Base-by-base conservation (phyloP, 805 yeast genomes). In the Spathaspora boniae region DNA sequence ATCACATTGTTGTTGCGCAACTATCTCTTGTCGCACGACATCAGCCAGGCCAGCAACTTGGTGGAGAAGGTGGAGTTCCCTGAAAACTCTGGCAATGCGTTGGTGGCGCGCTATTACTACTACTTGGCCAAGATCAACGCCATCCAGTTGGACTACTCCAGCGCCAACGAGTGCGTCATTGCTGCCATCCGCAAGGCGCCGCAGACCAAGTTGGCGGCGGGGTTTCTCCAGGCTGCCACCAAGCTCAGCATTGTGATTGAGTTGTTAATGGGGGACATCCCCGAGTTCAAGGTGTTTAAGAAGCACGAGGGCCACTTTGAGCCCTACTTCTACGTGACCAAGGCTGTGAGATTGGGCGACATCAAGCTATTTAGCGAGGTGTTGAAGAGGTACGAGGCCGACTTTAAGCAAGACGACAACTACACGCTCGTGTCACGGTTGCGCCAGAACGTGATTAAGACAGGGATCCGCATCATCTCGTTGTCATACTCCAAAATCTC, bases 171-270 rank as follows among this genome's bases (percentile, higher is more conserved):
- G 52, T 87, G 80, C 54, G 85, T 86, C 38, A 84, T 87, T 37
- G 87, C 93, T n/a, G 96, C 98, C 2, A 83, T 89, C 36, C 82
- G 98, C 67, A 93, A 93, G 59, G 89, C 95, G 7, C 98, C 99
- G 18, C 96, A 87, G 59, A 86, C 95, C 1, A 72, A 76, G 29
- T 76, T 80, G 41, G 87, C 96, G 6, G 60, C 73, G 29, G 98
- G 98, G 2, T 93, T 93, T 58, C 60, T 88, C 45, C 96, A 89
- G 62, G 78, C 85, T 34, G 93, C 96, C 3, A 80, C 89, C 46
- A 93, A 93, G 65, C 74, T 93, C 48, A 83, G 79, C 54, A 84
- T 91, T 43, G 73, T 89, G 40, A 86, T 93, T 50, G 96, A 93
- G 64, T 70, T 93, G 53, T 76, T 93, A 50, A 89, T 91, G 78